Evolutionary conservation across 768 basidiomycete genomes (phyloP), one percentile per base, ranked within the genome.

Genomic region (Scleroderma citrinum): DNA sequence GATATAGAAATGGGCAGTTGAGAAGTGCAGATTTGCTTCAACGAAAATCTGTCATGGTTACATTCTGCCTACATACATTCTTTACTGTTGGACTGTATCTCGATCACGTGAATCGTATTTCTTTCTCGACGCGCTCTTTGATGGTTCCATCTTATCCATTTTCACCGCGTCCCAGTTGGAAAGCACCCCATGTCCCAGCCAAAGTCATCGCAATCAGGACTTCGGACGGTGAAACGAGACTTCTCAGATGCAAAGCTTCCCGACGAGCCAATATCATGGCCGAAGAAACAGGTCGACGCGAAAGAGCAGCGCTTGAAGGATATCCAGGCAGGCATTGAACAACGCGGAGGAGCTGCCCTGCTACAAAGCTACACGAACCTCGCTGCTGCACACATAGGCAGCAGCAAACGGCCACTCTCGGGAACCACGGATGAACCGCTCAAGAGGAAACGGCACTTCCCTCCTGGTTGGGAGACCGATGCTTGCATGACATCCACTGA

Each of bases 151-250:
- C n/a, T n/a, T n/a, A n/a, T n/a, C n/a, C n/a, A n/a, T n/a, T n/a
- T n/a, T n/a, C n/a, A n/a, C n/a, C n/a, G n/a, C n/a, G n/a, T n/a
- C n/a, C n/a, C n/a, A n/a, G n/a, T n/a, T n/a, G n/a, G n/a, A n/a
- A n/a, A n/a, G n/a, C n/a, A n/a, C 20, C 19, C 21, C 17, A 67
- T 68, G 66, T 56, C 55, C 34, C 67, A 66, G 56, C 54, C 66
- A 23, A 72, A 69, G 49, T 49, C 44, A 19, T 52, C 69, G 14
- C 71, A 71, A 55, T 88, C 86, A 1, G 87, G 86, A 1, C 74
- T 89, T 20, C 68, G 77, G 31, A 73, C 74, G 1, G 53, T 87
- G 39, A 73, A 73, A 54, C 77, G 87, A 50, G 80, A 88, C 62
- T 89, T 79, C 61, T 85, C 83, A 13, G 70, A 70, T 40, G 74